These are phyloP conservation scores for Chloranthus sessilifolius DNA, from an alignment of 164 flowering plant species.

Conservation along the genomic window DNA sequence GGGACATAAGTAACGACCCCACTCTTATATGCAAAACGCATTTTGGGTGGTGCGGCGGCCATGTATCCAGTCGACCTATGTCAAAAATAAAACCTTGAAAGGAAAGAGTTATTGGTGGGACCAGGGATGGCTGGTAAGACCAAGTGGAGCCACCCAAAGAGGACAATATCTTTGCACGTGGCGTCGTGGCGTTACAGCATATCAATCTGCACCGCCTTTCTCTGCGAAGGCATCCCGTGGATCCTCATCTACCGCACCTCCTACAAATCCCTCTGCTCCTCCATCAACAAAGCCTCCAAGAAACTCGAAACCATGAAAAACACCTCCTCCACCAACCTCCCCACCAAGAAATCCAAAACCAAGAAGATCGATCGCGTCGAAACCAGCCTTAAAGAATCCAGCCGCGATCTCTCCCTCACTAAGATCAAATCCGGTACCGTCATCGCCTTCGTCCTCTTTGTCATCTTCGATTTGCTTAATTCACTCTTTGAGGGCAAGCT, in stretches of 20 bases:
- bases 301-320: slow-evolving; percentile 91
- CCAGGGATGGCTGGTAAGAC: too few relatives aligned
- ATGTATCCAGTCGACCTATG: too few relatives aligned
- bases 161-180: too few relatives aligned
- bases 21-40: too few relatives aligned
- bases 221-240: slow-evolving; percentile 97
- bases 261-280: slow-evolving; percentile 88
- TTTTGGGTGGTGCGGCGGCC: too few relatives aligned
- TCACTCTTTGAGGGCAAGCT: slow-evolving; percentile 86
- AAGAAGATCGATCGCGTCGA: slow-evolving; percentile 97
- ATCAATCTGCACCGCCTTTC: slow-evolving; percentile 73
- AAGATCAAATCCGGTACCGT: slow-evolving; percentile 98
- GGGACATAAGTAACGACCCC: too few relatives aligned
- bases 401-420: slow-evolving; percentile 84
- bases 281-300: slow-evolving; percentile 90
- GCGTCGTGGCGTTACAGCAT: too few relatives aligned
- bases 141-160: too few relatives aligned
- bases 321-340: slow-evolving; percentile 7
- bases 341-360: slow-evolving; percentile 54
- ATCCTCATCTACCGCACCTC: slow-evolving; percentile 87
- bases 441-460: slow-evolving; percentile 81
- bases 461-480: slow-evolving; percentile 79
- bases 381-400: slow-evolving; percentile 75
- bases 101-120: too few relatives aligned
- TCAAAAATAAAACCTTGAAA: too few relatives aligned